These are phyloP conservation scores for Saposhnikovia divaricata DNA, from an alignment of 129 eudicot species.

Conservation along the genomic window DNA sequence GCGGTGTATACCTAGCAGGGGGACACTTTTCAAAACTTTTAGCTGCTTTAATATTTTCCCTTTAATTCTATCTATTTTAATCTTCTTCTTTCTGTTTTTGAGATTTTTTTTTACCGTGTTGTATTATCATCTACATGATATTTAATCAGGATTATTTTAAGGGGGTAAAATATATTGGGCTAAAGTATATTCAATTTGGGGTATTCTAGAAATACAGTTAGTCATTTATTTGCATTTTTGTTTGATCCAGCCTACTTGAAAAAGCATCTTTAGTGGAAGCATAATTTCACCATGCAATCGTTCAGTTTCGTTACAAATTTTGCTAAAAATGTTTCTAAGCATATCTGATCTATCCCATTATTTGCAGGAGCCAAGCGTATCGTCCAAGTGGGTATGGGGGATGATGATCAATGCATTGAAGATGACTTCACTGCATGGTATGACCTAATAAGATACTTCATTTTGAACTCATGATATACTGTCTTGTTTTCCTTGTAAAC, in stretches of 20 bases:
- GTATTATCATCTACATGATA: background rate
- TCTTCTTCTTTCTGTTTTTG: too few relatives aligned
- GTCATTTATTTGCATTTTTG: background rate
- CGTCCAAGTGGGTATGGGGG: conserved; percentile 63
- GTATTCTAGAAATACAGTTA: background rate
- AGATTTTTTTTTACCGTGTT: too few relatives aligned
- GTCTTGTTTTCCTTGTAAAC: background rate
- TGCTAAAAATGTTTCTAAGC: background rate
- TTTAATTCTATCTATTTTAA: background rate
- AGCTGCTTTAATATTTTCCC: background rate
- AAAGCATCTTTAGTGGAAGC: background rate
- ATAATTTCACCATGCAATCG: background rate
- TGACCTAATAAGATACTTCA: background rate
- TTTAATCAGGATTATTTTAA: background rate
- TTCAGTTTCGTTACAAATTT: background rate
- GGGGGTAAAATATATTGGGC: background rate
- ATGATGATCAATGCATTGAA: conserved; percentile 87
- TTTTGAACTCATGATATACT: background rate
- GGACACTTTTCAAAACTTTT: background rate
- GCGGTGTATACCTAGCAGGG: background rate
- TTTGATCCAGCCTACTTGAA: background rate
- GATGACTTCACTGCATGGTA: conserved; percentile 85
- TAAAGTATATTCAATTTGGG: background rate
- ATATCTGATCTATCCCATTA: background rate
- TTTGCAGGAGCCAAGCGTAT: conserved; percentile 59